Base-by-base conservation (phyloP, 257 asterid genomes). In the Salvia hispanica region DNA sequence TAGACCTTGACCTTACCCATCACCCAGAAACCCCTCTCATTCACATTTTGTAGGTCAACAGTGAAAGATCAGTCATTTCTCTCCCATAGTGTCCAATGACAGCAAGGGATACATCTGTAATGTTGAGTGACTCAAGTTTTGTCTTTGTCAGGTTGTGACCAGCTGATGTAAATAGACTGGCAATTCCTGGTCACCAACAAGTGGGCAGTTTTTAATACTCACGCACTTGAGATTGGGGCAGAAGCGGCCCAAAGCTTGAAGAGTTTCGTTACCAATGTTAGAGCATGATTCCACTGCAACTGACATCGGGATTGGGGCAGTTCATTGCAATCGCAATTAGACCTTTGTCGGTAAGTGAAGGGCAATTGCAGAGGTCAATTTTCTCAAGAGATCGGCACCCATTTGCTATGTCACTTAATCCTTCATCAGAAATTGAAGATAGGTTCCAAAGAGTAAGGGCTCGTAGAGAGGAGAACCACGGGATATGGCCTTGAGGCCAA, bases 1-100 rank as follows among this genome's bases (percentile, higher is more conserved):
- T 66, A 92, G 73, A 60, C 95, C 96, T 76, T 75, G 86, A 64
- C 95, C 85, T 70, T 83, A 13, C 95, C 96, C 97, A 92, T 86
- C 59, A 86, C 91, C 97, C 98, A 92, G 71, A 92, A 87, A 31
- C 98, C 98, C 74, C 84, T 80, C 79, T 89, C 96, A 11, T 74
- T 87, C 73, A 86, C 92, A 73, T 82, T 88, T 74, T 79, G 85
- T 66, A 92, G 95, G 67, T 78, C 74, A 34, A 43, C 7, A 92
- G 91, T 25, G 75, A 62, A 18, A 92, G 78, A 62, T 83, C 88
- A 4, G 85, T 80, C 78, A 89, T 25, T 18, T 84, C 88, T 58
- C 50, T 80, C 40, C 97, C 95, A 68, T 83, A 88, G 47, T 74
- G 89, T 54, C 97, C 97, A 58, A 92, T 83, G 33, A 89, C 93